A percentile compares a stretch with the other conserved stretches of the same genome.
Conservation (phyloP, 768 basidiomycete species). For the Hygrocybe punicea region DNA sequence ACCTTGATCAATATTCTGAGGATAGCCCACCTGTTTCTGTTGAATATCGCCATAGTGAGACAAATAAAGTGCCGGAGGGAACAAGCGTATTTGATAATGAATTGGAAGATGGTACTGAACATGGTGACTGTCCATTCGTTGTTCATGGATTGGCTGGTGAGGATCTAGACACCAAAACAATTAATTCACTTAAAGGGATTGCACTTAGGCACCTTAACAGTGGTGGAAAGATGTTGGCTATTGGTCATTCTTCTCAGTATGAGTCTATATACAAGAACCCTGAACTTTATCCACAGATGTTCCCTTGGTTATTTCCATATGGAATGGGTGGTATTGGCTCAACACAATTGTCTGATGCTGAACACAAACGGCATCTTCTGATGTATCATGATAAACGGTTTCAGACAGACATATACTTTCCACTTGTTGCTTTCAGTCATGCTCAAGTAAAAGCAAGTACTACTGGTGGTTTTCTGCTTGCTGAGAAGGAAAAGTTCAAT, state of each 20-base stretch:
- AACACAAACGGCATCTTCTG: conserved; percentile 25
- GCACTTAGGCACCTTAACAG: conserved; percentile 22
- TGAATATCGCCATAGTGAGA: conserved; percentile 13
- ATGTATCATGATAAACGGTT: conserved; percentile 42
- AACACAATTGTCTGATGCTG: conserved; percentile 14
- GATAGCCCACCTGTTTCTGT: conserved; percentile 12
- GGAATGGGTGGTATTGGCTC: conserved; percentile 20
- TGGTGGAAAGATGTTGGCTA: conserved; percentile 16
- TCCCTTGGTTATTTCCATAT: conserved; percentile 37
- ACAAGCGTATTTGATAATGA: conserved; percentile 13
- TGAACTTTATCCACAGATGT: conserved; percentile 30
- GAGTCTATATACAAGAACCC: conserved; percentile 26
- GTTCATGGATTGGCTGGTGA: conserved; percentile 37
- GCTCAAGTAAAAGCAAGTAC: conserved; percentile 34
- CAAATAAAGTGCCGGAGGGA: conserved; percentile 9
- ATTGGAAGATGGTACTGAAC: conserved; percentile 20
- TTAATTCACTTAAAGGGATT: conserved; percentile 15
- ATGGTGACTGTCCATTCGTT: conserved; percentile 34
- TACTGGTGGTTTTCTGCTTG: conserved; percentile 25
- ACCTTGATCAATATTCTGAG: conserved; percentile 24
- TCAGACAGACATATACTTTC: conserved; percentile 36
- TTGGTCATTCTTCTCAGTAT: conserved; percentile 16
- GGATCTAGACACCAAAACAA: conserved; percentile 11
- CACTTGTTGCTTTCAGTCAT: conserved; percentile 40
- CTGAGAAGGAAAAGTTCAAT: conserved; percentile 25